A percentile compares a stretch with the other conserved stretches of the same genome.
Conservation (phyloP, 345 rosid genomes). For the Arabis alpina region DNA sequence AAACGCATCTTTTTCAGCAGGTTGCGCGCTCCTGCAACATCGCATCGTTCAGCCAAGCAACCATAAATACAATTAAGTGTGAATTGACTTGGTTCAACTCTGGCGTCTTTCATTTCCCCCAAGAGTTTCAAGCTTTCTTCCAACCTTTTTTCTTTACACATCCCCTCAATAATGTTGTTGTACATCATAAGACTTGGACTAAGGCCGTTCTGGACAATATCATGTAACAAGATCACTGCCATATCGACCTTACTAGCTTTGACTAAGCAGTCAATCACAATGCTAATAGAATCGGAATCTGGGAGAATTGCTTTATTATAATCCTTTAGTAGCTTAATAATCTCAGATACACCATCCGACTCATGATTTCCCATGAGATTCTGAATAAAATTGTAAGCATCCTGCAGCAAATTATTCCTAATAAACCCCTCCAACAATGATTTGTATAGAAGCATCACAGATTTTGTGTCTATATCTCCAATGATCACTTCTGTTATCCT, state of each 20-base stretch:
- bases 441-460: constrained; percentile 57
- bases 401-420: constrained; percentile 46
- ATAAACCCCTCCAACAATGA: constrained; percentile 51
- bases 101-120: constrained; percentile 59
- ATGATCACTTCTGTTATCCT: constrained; percentile 47
- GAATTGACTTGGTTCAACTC: constrained; percentile 69
- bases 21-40: constrained; percentile 63
- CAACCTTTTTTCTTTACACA: constrained; percentile 69
- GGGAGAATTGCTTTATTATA: constrained; percentile 48
- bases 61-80: constrained; percentile 71
- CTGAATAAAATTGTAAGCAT: constrained; percentile 60
- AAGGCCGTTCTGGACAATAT: constrained; percentile 55
- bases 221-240: constrained; percentile 63
- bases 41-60: constrained; percentile 65
- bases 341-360: constrained; percentile 36
- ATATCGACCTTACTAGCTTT: constrained; percentile 56
- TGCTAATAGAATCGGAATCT: constrained; percentile 49
- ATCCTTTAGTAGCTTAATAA: constrained; percentile 42
- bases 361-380: constrained; percentile 46
- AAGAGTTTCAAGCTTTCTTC: constrained; percentile 65
- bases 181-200: constrained; percentile 50
- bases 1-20: constrained; percentile 69
- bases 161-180: constrained; percentile 59
- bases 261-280: constrained; percentile 59
- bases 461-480: constrained; percentile 51